Conservation (phyloP, 202 grass and related monocot genomes). For the Schoenoplectus triqueter region DNA sequence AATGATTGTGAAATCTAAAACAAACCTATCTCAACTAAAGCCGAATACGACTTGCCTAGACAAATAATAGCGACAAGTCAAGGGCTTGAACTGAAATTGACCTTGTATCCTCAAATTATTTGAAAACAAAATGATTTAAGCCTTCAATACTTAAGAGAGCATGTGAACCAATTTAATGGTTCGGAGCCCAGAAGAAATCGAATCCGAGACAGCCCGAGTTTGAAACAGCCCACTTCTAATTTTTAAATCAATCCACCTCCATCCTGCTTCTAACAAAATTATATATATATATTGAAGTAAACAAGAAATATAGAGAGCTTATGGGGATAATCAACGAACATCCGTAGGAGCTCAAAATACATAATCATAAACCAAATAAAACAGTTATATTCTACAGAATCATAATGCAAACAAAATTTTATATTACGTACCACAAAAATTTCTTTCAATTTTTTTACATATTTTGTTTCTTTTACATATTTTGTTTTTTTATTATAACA, state of each 20-base stretch:
- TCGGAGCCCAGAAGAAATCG: not conserved
- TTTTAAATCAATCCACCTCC: not conserved
- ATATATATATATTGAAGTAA: too few relatives aligned
- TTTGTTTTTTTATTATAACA: too few relatives aligned
- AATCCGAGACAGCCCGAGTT: not conserved
- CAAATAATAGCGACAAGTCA: not conserved
- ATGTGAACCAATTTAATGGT: not conserved
- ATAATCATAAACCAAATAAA: too few relatives aligned
- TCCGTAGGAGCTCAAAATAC: too few relatives aligned
- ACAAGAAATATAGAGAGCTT: too few relatives aligned
- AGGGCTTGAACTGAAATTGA: not conserved
- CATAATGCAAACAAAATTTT: too few relatives aligned
- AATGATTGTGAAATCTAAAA: constrained; percentile 7
- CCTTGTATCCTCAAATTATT: not conserved
- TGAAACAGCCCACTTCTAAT: not conserved
- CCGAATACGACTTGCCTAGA: not conserved
- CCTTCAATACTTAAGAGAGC: not conserved
- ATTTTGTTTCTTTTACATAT: too few relatives aligned
- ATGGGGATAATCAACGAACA: too few relatives aligned
- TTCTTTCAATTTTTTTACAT: too few relatives aligned
- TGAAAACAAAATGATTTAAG: not conserved
- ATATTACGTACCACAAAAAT: too few relatives aligned
- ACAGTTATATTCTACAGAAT: too few relatives aligned
- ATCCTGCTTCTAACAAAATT: too few relatives aligned
- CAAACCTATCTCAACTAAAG: constrained; percentile 2